phyloP scores from a whole-genome alignment of 202 grass and related monocot genomes.

The Dendrocalamus latiflorus region DNA sequence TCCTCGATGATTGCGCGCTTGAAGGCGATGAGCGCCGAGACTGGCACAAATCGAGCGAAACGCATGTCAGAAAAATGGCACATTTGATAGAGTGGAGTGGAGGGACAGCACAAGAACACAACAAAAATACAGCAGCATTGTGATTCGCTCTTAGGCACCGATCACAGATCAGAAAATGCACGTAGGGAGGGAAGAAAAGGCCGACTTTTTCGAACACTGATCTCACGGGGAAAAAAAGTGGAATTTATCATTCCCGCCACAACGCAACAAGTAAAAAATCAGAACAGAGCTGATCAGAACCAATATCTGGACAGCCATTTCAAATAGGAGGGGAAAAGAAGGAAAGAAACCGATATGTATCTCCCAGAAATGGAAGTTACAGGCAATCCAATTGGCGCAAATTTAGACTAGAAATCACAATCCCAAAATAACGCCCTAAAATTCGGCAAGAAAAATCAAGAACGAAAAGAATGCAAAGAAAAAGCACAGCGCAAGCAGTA shows the following conservation, averaged over 20 bases:
- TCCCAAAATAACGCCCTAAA: background rate
- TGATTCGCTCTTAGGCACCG: background rate
- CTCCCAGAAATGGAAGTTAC: background rate
- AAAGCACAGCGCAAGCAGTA: background rate
- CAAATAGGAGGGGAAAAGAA: background rate
- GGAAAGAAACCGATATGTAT: background rate
- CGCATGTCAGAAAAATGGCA: background rate
- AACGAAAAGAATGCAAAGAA: background rate
- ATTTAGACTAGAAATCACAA: background rate
- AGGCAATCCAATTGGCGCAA: background rate
- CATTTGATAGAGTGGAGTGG: background rate
- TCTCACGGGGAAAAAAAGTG: background rate
- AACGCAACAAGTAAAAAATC: background rate
- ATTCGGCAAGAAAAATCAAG: background rate
- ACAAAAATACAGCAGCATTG: background rate
- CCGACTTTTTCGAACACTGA: background rate
- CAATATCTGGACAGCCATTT: background rate
- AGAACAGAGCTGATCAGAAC: conserved; percentile 5
- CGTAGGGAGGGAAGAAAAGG: background rate
- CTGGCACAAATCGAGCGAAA: too few relatives aligned
- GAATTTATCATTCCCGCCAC: background rate
- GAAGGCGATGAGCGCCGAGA: too few relatives aligned
- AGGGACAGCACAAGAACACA: background rate
- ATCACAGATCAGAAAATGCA: conserved; percentile 11
- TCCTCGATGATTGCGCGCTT: too few relatives aligned